Evolutionary conservation across 352 stramenopile genomes (phyloP).

Genomic region (Phytophthora pini): DNA sequence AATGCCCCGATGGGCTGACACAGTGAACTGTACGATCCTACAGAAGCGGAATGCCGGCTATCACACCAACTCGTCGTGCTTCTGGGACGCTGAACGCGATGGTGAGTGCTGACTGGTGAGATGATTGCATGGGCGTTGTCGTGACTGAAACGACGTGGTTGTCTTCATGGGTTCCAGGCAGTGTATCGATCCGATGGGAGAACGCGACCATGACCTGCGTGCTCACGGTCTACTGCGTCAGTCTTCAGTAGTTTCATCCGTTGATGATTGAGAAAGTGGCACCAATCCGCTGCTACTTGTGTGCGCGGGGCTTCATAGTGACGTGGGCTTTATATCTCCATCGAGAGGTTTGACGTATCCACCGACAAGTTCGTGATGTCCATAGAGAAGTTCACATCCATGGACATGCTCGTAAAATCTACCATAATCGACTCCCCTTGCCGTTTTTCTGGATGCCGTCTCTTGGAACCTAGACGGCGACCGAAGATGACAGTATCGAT

Average conservation of each 20-base stretch:
- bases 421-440: constrained; percentile 82
- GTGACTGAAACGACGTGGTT: constrained; percentile 22
- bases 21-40: constrained; percentile 89
- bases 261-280: constrained; percentile 24
- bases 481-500: constrained; percentile 87
- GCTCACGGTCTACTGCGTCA: constrained; percentile 77
- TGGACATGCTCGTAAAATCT: constrained; percentile 76
- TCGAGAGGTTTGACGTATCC: constrained; percentile 56
- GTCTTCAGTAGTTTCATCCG: constrained; percentile 51
- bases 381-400: constrained; percentile 50
- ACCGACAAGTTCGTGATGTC: constrained; percentile 44
- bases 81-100: constrained; percentile 88
- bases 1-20: constrained; percentile 18
- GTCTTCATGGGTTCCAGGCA: constrained; percentile 45
- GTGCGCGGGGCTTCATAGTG: neutral
- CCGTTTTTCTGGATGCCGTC: constrained; percentile 41
- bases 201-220: constrained; percentile 79
- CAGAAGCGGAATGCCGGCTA: constrained; percentile 90
- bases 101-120: constrained; percentile 46
- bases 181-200: constrained; percentile 78
- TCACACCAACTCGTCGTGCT: constrained; percentile 89
- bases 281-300: constrained; percentile 25
- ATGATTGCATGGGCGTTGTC: neutral
- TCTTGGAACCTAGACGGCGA: constrained; percentile 46
- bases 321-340: constrained; percentile 44